A percentile compares a stretch with the other conserved stretches of the same genome.
phyloP scores from a whole-genome alignment of 108 stramenopile genomes.

The Pseudonitzschia multistriata region DNA sequence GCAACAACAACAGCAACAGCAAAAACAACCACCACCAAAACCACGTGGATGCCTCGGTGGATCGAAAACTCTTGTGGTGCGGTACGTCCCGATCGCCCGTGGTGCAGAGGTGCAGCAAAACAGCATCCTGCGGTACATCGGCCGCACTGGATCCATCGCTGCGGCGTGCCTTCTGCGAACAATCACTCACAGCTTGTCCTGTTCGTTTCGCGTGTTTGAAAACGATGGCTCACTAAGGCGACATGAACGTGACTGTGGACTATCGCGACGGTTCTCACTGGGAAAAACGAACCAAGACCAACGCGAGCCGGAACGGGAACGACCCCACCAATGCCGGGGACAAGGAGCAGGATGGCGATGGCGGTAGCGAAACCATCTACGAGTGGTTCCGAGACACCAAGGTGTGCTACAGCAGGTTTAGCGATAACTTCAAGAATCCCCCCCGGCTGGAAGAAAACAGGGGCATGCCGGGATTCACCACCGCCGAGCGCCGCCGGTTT shows the following conservation, averaged over 20 bases:
- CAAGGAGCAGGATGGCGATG: background rate
- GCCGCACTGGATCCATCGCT: background rate
- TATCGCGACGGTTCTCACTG: slow-evolving; percentile 44
- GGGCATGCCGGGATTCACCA: slow-evolving; percentile 45
- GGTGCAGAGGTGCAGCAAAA: no score
- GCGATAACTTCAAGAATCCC: background rate
- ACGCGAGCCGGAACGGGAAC: no score
- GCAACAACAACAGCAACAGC: background rate
- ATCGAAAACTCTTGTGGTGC: slow-evolving; percentile 42
- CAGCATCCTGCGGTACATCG: no score
- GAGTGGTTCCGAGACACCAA: slow-evolving; percentile 41
- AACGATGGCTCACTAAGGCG: background rate
- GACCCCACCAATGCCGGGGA: background rate
- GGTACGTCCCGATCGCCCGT: slow-evolving; percentile 12
- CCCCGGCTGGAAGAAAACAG: slow-evolving; percentile 6
- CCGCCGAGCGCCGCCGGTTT: slow-evolving; percentile 38
- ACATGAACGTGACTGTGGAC: slow-evolving; percentile 36
- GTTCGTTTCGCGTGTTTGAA: no score
- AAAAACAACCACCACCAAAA: no score
- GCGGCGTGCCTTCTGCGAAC: background rate
- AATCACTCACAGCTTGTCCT: background rate
- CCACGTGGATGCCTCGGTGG: background rate
- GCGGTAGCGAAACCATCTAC: background rate
- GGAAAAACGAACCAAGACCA: no score
- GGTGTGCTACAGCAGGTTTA: slow-evolving; percentile 29